Conservation (phyloP, 176 grass and related monocot genomes). For the Ensete ventricosum region DNA sequence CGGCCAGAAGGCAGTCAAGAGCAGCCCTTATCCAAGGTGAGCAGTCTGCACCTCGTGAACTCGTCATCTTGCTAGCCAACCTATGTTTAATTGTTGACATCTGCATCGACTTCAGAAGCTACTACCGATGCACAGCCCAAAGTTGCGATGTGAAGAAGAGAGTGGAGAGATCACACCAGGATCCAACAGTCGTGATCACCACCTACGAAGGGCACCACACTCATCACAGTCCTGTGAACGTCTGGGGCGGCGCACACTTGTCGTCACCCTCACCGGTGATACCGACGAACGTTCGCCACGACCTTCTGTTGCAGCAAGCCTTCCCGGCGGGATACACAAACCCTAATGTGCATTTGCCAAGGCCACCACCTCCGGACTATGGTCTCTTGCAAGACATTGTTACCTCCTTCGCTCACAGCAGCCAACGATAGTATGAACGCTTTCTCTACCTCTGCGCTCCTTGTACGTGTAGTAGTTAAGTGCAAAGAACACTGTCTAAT, state of each 20-base stretch:
- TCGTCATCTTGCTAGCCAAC: background rate
- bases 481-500: too few species aligned
- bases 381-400: conserved; percentile 77
- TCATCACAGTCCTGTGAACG: conserved; percentile 61
- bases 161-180: conserved; percentile 81
- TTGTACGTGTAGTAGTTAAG: too few species aligned
- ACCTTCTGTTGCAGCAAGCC: background rate
- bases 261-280: conserved; percentile 20
- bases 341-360: conserved; percentile 21
- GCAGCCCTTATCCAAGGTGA: conserved; percentile 88
- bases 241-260: conserved; percentile 21
- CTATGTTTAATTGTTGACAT: too few species aligned
- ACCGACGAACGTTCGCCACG: background rate
- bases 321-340: background rate
- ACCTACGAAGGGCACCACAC: conserved; percentile 96
- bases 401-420: conserved; percentile 40
- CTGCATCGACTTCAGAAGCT: conserved; percentile 49
- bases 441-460: background rate
- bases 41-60: background rate
- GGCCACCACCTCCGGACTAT: conserved; percentile 30
- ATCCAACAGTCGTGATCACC: conserved; percentile 80
- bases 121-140: conserved; percentile 96
- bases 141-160: conserved; percentile 97
- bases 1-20: conserved; percentile 99
- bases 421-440: background rate